Conservation (phyloP, 139 green algal species). For the Picochlorum costavermella region DNA sequence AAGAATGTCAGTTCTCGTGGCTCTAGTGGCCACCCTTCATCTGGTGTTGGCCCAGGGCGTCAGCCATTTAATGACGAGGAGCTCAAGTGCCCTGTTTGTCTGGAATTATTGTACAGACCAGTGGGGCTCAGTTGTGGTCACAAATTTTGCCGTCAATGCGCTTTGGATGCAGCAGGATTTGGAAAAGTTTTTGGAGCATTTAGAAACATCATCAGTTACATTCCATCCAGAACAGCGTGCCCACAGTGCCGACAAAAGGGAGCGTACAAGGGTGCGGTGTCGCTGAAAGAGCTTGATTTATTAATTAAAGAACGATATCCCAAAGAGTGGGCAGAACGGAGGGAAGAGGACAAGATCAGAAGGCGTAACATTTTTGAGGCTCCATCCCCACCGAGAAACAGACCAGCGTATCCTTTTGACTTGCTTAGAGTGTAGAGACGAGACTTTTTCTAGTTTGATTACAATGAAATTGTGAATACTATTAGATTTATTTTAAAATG, state of each 20-base stretch:
- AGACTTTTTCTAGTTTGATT: background rate
- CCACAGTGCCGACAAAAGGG: constrained; percentile 27
- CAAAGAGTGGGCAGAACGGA: constrained; percentile 11
- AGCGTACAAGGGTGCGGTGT: constrained; percentile 16
- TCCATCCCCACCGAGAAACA: too few relatives aligned
- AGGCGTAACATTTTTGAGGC: background rate
- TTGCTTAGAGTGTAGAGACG: too few relatives aligned
- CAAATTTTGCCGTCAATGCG: constrained; percentile 33
- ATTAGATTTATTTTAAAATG: too few relatives aligned
- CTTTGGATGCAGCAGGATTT: constrained; percentile 23
- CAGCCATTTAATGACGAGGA: constrained; percentile 16
- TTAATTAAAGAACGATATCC: constrained; percentile 21
- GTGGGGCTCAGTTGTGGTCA: constrained; percentile 36
- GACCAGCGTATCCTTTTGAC: too few relatives aligned
- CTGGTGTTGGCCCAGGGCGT: background rate
- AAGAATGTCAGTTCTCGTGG: background rate
- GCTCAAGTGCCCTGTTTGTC: constrained; percentile 25
- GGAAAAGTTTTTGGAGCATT: constrained; percentile 20
- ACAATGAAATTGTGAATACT: constrained; percentile 1
- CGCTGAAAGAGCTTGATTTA: constrained; percentile 12
- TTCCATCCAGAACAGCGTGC: constrained; percentile 10
- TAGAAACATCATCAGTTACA: constrained; percentile 17
- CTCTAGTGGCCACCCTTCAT: background rate
- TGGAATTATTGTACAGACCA: constrained; percentile 38
- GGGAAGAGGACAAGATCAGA: constrained; percentile 8